Evolutionary conservation across 768 basidiomycete species (phyloP), one percentile per base, ranked within the genome.

Genomic region (Galerina marginata): DNA sequence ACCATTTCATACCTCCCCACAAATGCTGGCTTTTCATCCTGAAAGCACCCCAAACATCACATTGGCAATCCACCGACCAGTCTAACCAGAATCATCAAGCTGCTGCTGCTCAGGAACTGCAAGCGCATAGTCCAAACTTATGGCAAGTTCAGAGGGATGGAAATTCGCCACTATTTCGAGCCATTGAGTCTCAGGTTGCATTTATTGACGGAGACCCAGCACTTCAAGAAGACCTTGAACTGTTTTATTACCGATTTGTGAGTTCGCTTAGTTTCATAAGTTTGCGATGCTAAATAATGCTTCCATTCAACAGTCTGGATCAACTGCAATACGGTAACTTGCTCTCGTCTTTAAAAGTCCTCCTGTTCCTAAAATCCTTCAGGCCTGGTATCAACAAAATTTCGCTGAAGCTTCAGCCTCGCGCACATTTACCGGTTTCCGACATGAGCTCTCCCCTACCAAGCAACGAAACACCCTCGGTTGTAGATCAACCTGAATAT

Each of bases 361-460:
- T 39, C 29, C 29, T 16, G 15, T 25, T 10, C 1, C 15, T 25
- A 42, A 42, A 1, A 11, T 38, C 36, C 4, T 54, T 29, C 6
- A 54, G 52, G 10, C 52, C 52, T 14, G 52, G 52, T 14, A 54
- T 54, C 52, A 54, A 54, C 52, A 54, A 37, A 23, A 54, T 54
- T n/a, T 54, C 52, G n/a, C 52, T 54, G 9, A 54, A 54, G 20
- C 20, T 54, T 10, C 52, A 54, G 20, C 52, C 37, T 14, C 52
- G 52, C 14, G 36, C 52, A 9, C 15, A 39, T 39, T 12, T n/a
- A 9, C 16, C 20, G 7, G 16, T 15, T 10, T 39, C 52, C 16
- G 52, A 54, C n/a, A 38, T 54, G 37, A 54, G 52, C 20, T 54
- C 52, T 15, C 52, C 52, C 2, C 52, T 54, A 7, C 52, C 52